A percentile compares a stretch with the other conserved stretches of the same genome.
Evolutionary conservation across 2,329 filamentous ascomycete species (phyloP).

Genomic region (Fusarium sp.): DNA sequence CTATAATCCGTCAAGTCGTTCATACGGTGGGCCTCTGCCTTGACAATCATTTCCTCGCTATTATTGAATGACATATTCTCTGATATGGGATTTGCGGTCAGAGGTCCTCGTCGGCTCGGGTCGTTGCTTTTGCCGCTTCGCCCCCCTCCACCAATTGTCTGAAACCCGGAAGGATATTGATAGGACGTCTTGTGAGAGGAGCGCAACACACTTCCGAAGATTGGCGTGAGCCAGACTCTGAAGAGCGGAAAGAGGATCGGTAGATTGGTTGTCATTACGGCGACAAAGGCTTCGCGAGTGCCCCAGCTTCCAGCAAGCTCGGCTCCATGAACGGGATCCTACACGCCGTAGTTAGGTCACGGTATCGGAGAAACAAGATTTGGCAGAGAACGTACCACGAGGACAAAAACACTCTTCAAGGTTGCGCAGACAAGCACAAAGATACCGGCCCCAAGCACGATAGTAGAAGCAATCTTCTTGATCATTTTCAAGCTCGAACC

Average conservation of each 20-base stretch:
- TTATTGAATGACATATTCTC: slow-evolving; percentile 50
- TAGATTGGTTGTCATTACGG: slow-evolving; percentile 52
- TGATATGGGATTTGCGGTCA: slow-evolving; percentile 48
- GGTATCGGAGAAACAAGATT: fast-evolving
- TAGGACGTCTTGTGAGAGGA: slow-evolving; percentile 50
- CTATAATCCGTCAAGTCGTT: slow-evolving; percentile 22
- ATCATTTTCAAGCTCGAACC: slow-evolving; percentile 44
- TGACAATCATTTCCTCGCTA: slow-evolving; percentile 53
- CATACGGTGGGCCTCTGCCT: slow-evolving; percentile 52
- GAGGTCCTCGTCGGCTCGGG: slow-evolving; percentile 45
- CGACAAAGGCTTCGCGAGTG: slow-evolving; percentile 53
- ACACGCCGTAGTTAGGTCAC: not conserved
- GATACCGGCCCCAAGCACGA: slow-evolving; percentile 51
- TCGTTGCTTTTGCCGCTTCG: slow-evolving; percentile 42
- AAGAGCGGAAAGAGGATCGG: slow-evolving; percentile 56
- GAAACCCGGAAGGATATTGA: slow-evolving; percentile 50
- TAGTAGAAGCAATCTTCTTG: slow-evolving; percentile 50
- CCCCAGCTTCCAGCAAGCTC: slow-evolving; percentile 51
- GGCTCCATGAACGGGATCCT: slow-evolving; percentile 51
- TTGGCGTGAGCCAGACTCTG: slow-evolving; percentile 49
- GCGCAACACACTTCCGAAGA: slow-evolving; percentile 43
- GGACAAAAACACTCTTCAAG: slow-evolving; percentile 50
- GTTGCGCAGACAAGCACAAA: slow-evolving; percentile 52
- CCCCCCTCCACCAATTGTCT: slow-evolving; percentile 52
- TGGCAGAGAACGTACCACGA: slow-evolving; percentile 41